A percentile compares a stretch with the other conserved stretches of the same genome.
These are phyloP conservation scores for Colletotrichum sp. DNA, from an alignment of 2,329 filamentous ascomycete genomes.

Conservation along the genomic window DNA sequence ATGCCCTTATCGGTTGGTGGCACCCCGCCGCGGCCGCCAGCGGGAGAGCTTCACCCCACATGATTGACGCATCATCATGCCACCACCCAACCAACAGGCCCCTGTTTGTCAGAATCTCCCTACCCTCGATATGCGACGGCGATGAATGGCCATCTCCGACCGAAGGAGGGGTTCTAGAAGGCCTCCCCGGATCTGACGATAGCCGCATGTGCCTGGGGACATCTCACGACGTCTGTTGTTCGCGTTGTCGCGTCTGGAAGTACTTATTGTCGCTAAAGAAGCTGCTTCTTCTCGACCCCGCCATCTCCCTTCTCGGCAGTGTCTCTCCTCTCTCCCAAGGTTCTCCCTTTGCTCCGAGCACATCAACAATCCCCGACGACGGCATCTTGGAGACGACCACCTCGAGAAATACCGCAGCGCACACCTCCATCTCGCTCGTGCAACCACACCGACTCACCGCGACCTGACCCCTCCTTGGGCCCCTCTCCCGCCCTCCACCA, in stretches of 20 bases:
- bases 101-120: constrained; percentile 23
- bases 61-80: constrained; percentile 20
- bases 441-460: background rate
- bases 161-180: constrained; percentile 4
- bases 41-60: constrained; percentile 20
- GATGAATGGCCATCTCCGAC: constrained; percentile 12
- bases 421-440: background rate
- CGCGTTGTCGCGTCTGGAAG: background rate
- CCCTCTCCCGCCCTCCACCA: background rate
- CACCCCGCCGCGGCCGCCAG: background rate
- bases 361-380: background rate
- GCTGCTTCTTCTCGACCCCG: constrained; percentile 6
- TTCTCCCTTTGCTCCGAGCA: background rate
- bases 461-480: background rate
- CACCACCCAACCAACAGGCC: constrained; percentile 22
- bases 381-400: background rate
- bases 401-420: background rate
- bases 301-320: background rate
- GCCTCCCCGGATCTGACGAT: constrained; percentile 8
- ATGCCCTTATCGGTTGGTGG: background rate
- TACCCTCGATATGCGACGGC: constrained; percentile 5
- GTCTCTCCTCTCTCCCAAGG: background rate
- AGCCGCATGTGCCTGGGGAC: background rate
- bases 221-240: background rate
- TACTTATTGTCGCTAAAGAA: constrained; percentile 8